phyloP scores from a whole-genome alignment of 1,284 basidiomycete genomes.

The Cryptococcus sp. region DNA sequence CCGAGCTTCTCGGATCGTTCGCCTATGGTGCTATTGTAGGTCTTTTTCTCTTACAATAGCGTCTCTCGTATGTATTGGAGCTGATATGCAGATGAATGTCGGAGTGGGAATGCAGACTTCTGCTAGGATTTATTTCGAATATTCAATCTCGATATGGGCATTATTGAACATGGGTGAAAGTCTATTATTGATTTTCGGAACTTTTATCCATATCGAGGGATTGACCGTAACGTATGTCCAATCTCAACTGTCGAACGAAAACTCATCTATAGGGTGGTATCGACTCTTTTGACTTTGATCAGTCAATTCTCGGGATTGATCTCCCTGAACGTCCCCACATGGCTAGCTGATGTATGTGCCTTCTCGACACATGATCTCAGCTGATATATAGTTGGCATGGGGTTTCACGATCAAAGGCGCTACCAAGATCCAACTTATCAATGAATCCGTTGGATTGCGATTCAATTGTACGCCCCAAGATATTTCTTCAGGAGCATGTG shows the following conservation, averaged over 20 bases:
- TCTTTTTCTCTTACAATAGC: constrained; percentile 4
- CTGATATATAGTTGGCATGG: constrained; percentile 37
- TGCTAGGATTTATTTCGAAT: constrained; percentile 49
- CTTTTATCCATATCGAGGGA: constrained; percentile 34
- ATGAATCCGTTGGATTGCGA: constrained; percentile 44
- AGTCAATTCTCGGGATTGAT: constrained; percentile 46
- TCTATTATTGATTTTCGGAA: constrained; percentile 33
- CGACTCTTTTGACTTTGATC: constrained; percentile 41
- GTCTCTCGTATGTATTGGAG: background rate
- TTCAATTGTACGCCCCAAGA: constrained; percentile 46
- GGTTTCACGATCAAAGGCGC: constrained; percentile 34
- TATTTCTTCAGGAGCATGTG: constrained; percentile 42
- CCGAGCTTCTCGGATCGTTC: constrained; percentile 41
- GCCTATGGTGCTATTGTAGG: constrained; percentile 32
- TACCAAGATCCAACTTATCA: constrained; percentile 48
- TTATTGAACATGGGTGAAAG: constrained; percentile 48
- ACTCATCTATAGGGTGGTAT: constrained; percentile 45
- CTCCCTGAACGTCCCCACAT: constrained; percentile 46
- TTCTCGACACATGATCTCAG: background rate
- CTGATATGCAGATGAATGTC: constrained; percentile 40
- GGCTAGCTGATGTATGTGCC: constrained; percentile 36
- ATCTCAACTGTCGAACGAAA: constrained; percentile 5
- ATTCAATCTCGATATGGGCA: constrained; percentile 45
- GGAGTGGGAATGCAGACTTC: constrained; percentile 48
- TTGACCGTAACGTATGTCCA: constrained; percentile 32